phyloP scores from a whole-genome alignment of 2,329 filamentous ascomycete species.

The Exserohilum turcica region DNA sequence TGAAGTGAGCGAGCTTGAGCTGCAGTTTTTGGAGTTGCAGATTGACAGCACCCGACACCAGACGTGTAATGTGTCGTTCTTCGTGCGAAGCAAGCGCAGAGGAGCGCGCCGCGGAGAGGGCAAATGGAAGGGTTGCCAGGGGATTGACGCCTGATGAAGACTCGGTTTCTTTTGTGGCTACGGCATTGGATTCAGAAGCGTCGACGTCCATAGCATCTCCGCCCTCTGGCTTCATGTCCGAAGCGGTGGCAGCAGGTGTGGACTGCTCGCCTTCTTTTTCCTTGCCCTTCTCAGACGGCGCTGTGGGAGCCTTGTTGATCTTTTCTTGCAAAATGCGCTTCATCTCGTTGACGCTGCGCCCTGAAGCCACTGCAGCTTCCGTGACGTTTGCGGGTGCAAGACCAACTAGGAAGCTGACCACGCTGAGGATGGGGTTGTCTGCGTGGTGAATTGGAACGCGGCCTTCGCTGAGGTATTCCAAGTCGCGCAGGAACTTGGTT shows the following conservation, averaged over 20 bases:
- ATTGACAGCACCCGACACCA: slow-evolving; percentile 91
- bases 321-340: slow-evolving; percentile 78
- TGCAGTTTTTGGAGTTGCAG: slow-evolving; percentile 94
- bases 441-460: slow-evolving; percentile 87
- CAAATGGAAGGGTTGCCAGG: slow-evolving; percentile 79
- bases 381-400: slow-evolving; percentile 89
- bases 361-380: slow-evolving; percentile 75
- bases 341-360: slow-evolving; percentile 84
- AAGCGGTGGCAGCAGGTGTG: slow-evolving; percentile 52
- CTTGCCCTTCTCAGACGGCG: slow-evolving; percentile 59
- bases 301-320: slow-evolving; percentile 65
- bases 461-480: slow-evolving; percentile 72
- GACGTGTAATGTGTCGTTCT: slow-evolving; percentile 92
- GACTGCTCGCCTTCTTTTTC: slow-evolving; percentile 63
- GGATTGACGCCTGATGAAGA: slow-evolving; percentile 35
- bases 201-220: slow-evolving; percentile 65
- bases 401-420: slow-evolving; percentile 90
- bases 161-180: slow-evolving; percentile 31
- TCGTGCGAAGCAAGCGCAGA: slow-evolving; percentile 92
- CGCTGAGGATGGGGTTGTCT: slow-evolving; percentile 96
- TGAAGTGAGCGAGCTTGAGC: slow-evolving; percentile 93
- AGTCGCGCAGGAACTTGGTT: slow-evolving; percentile 47
- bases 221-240: slow-evolving; percentile 58
- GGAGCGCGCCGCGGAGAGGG: slow-evolving; percentile 82
- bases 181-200: slow-evolving; percentile 54